phyloP scores from a whole-genome alignment of 495 filamentous ascomycete genomes.

The Annulohypoxylon moriforme region DNA sequence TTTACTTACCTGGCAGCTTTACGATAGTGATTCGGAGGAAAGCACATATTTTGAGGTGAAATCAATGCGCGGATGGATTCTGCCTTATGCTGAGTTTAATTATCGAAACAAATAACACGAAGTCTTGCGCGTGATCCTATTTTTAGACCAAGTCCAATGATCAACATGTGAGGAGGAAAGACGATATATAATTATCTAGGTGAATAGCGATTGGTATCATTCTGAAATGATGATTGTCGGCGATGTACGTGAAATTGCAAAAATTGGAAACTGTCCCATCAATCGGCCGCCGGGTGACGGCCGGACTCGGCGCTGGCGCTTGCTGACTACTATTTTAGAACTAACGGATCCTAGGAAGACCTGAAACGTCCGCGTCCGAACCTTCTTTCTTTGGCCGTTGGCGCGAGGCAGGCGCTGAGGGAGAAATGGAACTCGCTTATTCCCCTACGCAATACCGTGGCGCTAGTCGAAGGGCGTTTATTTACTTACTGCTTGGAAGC shows the following conservation, averaged over 20 bases:
- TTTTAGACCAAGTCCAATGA: not conserved
- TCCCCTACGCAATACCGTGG: slow-evolving; percentile 8
- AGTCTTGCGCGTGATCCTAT: not conserved
- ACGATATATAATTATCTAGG: not conserved
- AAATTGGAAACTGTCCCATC: slow-evolving; percentile 3
- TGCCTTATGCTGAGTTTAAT: not conserved
- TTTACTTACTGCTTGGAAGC: slow-evolving; percentile 1
- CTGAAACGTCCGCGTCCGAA: slow-evolving; percentile 38
- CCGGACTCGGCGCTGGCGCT: slow-evolving; percentile 17
- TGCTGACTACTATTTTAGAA: slow-evolving; percentile 33
- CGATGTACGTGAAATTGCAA: slow-evolving; percentile 20
- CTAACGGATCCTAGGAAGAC: slow-evolving; percentile 16
- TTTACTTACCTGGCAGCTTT: not conserved
- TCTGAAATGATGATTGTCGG: slow-evolving; percentile 18
- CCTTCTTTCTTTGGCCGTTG: slow-evolving; percentile 12
- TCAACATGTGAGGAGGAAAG: not conserved
- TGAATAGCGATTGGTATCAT: not conserved
- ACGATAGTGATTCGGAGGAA: not conserved
- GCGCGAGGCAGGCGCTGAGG: slow-evolving; percentile 1
- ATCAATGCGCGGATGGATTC: not conserved
- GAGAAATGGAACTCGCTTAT: slow-evolving; percentile 20
- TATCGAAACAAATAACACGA: not conserved
- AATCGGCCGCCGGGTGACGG: slow-evolving; percentile 7
- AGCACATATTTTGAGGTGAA: not conserved
- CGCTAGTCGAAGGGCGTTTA: slow-evolving; percentile 22